A percentile compares a stretch with the other conserved stretches of the same genome.
phyloP scores from a whole-genome alignment of 2,329 filamentous ascomycete species.

The Lithohypha guttulata region DNA sequence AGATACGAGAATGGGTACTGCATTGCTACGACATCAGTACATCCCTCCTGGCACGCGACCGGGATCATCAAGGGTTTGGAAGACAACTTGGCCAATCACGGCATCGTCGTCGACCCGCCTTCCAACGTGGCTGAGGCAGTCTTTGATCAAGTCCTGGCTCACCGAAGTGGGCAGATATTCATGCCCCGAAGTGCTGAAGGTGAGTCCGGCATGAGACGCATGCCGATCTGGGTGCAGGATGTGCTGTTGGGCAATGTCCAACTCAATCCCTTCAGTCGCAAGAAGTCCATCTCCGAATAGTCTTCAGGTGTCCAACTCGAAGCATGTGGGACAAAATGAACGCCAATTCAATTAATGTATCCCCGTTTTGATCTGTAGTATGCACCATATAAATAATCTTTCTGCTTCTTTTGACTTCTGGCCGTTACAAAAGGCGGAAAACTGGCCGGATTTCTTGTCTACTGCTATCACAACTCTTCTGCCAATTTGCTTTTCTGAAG shows the following conservation, averaged over 20 bases:
- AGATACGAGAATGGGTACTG: conserved; percentile 35
- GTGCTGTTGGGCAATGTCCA: conserved; percentile 2
- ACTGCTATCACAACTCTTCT: too few species aligned
- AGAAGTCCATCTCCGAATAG: too few species aligned
- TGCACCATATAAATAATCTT: too few species aligned
- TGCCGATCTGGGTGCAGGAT: conserved; percentile 19
- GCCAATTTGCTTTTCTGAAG: too few species aligned
- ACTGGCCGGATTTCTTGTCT: too few species aligned
- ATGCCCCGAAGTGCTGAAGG: conserved; percentile 13
- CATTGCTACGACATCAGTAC: conserved; percentile 18
- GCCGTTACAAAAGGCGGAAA: too few species aligned
- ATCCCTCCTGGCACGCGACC: conserved; percentile 19
- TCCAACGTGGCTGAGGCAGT: conserved; percentile 52
- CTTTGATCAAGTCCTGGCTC: conserved; percentile 38
- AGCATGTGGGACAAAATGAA: too few species aligned
- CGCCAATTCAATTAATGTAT: too few species aligned
- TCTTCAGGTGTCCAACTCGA: too few species aligned
- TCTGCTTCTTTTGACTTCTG: too few species aligned
- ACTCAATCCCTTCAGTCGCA: conserved; percentile 1
- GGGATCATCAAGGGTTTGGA: conserved; percentile 36
- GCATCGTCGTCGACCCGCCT: conserved; percentile 24
- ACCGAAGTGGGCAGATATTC: conserved; percentile 18
- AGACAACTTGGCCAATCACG: conserved; percentile 45
- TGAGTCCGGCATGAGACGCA: conserved; percentile 7
- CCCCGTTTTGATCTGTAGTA: too few species aligned